Evolutionary conservation across 345 rosid genomes (phyloP).

Genomic region (Draba incana): DNA sequence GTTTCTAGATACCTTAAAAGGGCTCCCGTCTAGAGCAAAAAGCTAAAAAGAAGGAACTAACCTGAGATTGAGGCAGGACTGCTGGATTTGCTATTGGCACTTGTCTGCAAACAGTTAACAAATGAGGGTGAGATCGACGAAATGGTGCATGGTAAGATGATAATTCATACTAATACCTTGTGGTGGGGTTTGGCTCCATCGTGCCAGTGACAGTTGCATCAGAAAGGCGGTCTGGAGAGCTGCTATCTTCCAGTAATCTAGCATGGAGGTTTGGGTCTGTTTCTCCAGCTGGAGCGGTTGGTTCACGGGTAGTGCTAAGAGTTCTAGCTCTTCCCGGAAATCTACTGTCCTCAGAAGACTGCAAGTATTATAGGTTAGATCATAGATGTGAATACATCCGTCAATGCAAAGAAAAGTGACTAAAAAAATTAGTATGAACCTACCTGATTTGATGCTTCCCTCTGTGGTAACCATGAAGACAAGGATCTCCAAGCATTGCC

Average conservation of each 20-base stretch:
- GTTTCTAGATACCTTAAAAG: not conserved
- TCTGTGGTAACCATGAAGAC: constrained; percentile 86
- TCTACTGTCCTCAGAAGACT: constrained; percentile 70
- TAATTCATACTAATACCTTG: constrained; percentile 47
- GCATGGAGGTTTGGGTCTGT: constrained; percentile 77
- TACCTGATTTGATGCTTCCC: constrained; percentile 73
- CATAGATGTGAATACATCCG: constrained; percentile 1
- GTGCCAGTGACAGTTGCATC: constrained; percentile 42
- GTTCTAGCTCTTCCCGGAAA: constrained; percentile 89
- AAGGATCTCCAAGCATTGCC: constrained; percentile 85
- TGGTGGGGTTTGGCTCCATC: constrained; percentile 47
- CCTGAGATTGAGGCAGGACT: constrained; percentile 52
- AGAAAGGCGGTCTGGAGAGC: constrained; percentile 45
- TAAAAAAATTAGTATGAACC: not conserved
- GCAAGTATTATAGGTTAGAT: constrained; percentile 34
- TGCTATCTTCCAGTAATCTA: constrained; percentile 71
- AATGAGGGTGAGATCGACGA: constrained; percentile 1
- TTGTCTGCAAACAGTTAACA: constrained; percentile 28
- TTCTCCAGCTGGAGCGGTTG: constrained; percentile 47
- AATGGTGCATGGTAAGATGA: not conserved
- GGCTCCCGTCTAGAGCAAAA: not conserved
- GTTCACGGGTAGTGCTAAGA: constrained; percentile 56
- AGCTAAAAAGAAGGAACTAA: constrained; percentile 25
- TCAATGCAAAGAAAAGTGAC: not conserved
- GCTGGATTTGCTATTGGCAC: constrained; percentile 39